Evolutionary conservation across 2,329 filamentous ascomycete genomes (phyloP).

Genomic region (Zalaria sp.): DNA sequence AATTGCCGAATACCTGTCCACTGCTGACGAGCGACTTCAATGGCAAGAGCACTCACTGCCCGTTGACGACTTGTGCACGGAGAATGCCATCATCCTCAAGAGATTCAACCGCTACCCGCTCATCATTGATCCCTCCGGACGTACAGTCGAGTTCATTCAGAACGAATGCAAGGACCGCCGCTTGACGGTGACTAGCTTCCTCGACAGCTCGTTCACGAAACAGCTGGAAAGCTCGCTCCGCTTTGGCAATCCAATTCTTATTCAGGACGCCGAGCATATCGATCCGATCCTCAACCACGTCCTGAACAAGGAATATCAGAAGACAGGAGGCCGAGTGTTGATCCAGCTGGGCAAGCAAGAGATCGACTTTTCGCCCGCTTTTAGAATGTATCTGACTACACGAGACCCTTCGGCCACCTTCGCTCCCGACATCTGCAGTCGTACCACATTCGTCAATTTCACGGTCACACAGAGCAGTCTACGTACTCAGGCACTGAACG

Average conservation of each 20-base stretch:
- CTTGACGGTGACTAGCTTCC: constrained; percentile 91
- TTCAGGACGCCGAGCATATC: constrained; percentile 93
- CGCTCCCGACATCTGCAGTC: constrained; percentile 90
- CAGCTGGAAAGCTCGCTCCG: constrained; percentile 92
- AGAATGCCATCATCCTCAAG: constrained; percentile 95
- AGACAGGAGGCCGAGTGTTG: constrained; percentile 90
- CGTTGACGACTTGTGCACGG: constrained; percentile 93
- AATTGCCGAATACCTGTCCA: constrained; percentile 90
- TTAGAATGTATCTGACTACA: constrained; percentile 90
- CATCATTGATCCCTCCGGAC: constrained; percentile 93
- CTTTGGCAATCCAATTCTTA: constrained; percentile 96
- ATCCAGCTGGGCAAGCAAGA: constrained; percentile 98
- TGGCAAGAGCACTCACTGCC: constrained; percentile 93
- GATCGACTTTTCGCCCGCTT: constrained; percentile 95
- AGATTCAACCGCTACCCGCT: constrained; percentile 97
- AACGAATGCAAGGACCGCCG: constrained; percentile 88
- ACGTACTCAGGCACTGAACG: constrained; percentile 93
- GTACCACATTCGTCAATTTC: constrained; percentile 98
- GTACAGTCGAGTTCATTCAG: constrained; percentile 87
- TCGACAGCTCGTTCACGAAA: constrained; percentile 96
- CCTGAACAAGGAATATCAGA: constrained; percentile 98
- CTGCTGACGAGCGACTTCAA: constrained; percentile 80
- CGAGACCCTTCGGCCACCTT: constrained; percentile 93
- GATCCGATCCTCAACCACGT: constrained; percentile 97
- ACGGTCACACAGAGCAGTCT: constrained; percentile 98